Evolutionary conservation across 2,329 filamentous ascomycete species (phyloP).

Genomic region (Fusarium chuoi): DNA sequence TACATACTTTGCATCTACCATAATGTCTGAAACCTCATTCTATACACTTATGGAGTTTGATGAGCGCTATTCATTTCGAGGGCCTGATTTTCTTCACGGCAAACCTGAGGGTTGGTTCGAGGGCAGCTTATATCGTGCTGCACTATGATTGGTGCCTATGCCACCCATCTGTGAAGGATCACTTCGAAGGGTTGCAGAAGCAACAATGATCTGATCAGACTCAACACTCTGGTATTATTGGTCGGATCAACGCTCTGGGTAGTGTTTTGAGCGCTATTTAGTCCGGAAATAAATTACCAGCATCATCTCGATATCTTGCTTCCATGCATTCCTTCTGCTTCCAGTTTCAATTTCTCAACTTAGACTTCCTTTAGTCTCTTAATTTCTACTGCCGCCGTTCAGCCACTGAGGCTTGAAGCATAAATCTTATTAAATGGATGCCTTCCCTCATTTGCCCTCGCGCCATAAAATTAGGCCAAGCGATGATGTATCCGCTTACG

Average conservation of each 20-base stretch:
- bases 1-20: accelerated
- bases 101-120: not conserved
- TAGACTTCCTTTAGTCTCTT: accelerated
- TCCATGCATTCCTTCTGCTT: accelerated
- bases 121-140: not conserved
- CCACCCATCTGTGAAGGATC: not conserved
- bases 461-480: not conserved
- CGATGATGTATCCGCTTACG: not conserved
- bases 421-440: not conserved
- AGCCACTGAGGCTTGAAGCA: too few relatives aligned
- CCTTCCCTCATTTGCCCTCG: accelerated
- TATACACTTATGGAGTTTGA: accelerated
- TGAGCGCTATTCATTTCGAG: accelerated
- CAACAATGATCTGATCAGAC: not conserved
- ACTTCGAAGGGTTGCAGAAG: not conserved
- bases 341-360: not conserved
- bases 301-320: too few relatives aligned
- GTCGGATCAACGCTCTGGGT: accelerated
- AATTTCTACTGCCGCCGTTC: too few relatives aligned
- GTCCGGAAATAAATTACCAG: accelerated
- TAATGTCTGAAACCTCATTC: accelerated
- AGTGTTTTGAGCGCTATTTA: accelerated
- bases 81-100: not conserved
- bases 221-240: accelerated
- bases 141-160: not conserved